These are phyloP conservation scores for Penicillium pulvis DNA, from an alignment of 495 filamentous ascomycete genomes.

Conservation along the genomic window DNA sequence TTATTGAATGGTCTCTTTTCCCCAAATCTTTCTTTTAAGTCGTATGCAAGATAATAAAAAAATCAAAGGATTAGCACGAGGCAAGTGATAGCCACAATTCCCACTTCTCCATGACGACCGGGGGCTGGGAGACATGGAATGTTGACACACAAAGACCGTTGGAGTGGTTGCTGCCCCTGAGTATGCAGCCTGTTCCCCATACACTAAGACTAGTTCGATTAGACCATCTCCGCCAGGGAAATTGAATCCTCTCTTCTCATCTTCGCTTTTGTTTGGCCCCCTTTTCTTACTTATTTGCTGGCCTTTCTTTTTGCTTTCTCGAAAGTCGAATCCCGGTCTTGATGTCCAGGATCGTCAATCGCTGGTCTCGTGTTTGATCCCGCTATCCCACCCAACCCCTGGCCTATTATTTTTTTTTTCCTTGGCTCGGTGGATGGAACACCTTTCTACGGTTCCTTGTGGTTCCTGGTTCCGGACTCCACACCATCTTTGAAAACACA, in stretches of 20 bases:
- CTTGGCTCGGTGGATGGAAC: slow-evolving; percentile 24
- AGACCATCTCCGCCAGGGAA: slow-evolving; percentile 28
- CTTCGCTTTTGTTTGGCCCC: slow-evolving; percentile 5
- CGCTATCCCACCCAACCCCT: slow-evolving; percentile 13
- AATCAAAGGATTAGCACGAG: neutral
- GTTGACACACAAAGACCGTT: slow-evolving; percentile 13
- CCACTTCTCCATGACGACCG: slow-evolving; percentile 11
- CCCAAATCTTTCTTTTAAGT: no score
- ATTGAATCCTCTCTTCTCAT: slow-evolving; percentile 25
- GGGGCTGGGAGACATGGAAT: slow-evolving; percentile 18
- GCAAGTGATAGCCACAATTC: neutral
- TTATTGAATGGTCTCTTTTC: no score
- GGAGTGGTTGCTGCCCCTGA: slow-evolving; percentile 25
- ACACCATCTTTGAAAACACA: slow-evolving; percentile 26
- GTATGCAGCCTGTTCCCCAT: slow-evolving; percentile 21
- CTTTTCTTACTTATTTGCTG: neutral
- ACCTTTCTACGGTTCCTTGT: slow-evolving; percentile 26
- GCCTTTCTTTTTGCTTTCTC: slow-evolving; percentile 10
- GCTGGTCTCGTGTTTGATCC: slow-evolving; percentile 1
- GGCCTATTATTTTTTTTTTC: slow-evolving; percentile 20
- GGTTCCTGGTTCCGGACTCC: slow-evolving; percentile 35
- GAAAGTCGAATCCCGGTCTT: slow-evolving; percentile 13
- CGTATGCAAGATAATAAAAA: neutral
- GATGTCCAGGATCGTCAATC: slow-evolving; percentile 5
- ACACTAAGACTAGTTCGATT: slow-evolving; percentile 31